Base-by-base conservation (phyloP, 2,329 filamentous ascomycete species). In the Grosmannia serpens region DNA sequence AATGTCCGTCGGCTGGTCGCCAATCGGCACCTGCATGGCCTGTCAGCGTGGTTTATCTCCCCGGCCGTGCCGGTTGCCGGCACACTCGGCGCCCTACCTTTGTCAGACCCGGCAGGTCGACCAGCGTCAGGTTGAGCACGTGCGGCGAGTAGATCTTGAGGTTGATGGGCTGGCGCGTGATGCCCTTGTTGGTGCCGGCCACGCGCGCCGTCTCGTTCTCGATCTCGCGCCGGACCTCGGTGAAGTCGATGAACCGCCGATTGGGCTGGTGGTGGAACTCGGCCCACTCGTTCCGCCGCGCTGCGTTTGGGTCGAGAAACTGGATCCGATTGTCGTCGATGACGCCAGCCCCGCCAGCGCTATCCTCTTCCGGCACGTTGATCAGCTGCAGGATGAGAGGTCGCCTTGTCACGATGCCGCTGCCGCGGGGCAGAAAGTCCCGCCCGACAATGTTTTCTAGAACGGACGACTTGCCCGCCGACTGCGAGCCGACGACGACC, bases 401-500 rank as follows among this genome's bases (percentile, higher is more conserved):
- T 68, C 94, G 84, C 62, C 94, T 83, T 59, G 94, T 99, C 63
- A 96, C 91, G 72, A 99, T 97, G 71, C 94, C 94, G 71, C 90
- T 95, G 68, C 94, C 94, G 71, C 94, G 88, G 60, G 94, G 94
- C 57, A 99, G 80, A 73, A 99, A 99, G 75, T 99, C 94, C 74
- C 92, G 85, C 68, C 94, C 94, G 68, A 99, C 94, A 66, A 99
- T 96, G 74, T 99, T 99, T 76, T 99, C 94, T 63, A 99, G 86
- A 29, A 99, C 94, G 9, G 94, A 97, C 20, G 92, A 97, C 77
- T 99, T 99, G 70, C 94, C 94, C 59, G 94, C 95, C 13, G 94
- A 97, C 75, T 99, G 94, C 61, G 94, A 99, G 63, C 94, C 94
- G 67, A 99, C 94, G 61, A 99, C 94, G 64, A 99, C 92, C 92